A percentile compares a stretch with the other conserved stretches of the same genome.
These are phyloP conservation scores for Trichoderma sp. DNA, from an alignment of 2,329 filamentous ascomycete genomes.

Conservation along the genomic window DNA sequence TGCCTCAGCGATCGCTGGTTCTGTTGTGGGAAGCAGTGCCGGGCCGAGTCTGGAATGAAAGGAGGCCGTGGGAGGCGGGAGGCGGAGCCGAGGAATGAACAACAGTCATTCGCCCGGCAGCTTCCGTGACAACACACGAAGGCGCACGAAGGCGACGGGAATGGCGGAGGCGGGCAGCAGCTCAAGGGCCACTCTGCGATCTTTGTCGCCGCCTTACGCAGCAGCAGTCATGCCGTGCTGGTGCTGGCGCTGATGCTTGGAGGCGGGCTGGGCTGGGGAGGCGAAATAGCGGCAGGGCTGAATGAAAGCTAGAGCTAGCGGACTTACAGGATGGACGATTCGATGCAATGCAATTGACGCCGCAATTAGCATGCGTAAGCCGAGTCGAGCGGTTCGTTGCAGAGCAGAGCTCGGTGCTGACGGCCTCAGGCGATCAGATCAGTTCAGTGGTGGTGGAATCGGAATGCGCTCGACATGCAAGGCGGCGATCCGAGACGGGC, in stretches of 20 bases:
- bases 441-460: conserved; percentile 12
- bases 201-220: conserved; percentile 3
- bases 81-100: conserved; percentile 25
- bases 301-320: not conserved
- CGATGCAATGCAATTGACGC: not conserved
- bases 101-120: conserved; percentile 18
- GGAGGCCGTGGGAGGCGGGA: conserved; percentile 21
- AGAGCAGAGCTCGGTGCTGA: not conserved
- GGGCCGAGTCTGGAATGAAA: conserved; percentile 30
- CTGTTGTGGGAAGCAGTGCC: conserved; percentile 25
- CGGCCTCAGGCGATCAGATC: not conserved
- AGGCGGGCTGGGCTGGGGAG: not conserved
- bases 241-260: not conserved
- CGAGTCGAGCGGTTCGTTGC: conserved; percentile 12
- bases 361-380: conserved; percentile 6
- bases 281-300: not conserved
- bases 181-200: conserved; percentile 18
- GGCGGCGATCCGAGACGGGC: conserved; percentile 10
- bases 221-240: not conserved
- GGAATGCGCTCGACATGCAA: conserved; percentile 18
- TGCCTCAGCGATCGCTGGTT: conserved; percentile 24
- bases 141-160: conserved; percentile 11
- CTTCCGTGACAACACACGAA: conserved; percentile 21
- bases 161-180: conserved; percentile 18
- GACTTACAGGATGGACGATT: conserved; percentile 1